Base-by-base conservation (phyloP, 2,329 filamentous ascomycete species). In the Ustilaginoidea virens region DNA sequence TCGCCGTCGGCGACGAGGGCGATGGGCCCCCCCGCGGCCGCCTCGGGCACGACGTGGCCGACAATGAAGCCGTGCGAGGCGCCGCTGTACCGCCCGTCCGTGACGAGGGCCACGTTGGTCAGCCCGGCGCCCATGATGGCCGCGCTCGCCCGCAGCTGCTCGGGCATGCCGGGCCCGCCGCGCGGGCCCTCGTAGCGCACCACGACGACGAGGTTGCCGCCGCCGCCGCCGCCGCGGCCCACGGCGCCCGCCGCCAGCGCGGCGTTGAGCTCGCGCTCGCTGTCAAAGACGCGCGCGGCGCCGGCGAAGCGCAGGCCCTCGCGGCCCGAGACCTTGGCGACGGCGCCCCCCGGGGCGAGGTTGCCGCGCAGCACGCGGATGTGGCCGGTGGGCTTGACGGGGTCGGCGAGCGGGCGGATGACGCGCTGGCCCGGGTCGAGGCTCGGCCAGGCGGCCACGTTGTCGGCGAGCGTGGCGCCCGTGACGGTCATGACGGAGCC, bases 251-350 rank as follows among this genome's bases (percentile, higher is more conserved):
- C 69, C 26, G 83, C 79, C 28, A 96, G 63, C 0, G 86, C 85
- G 1, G 63, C 56, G 49, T 92, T 74, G 25, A 94, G 72, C 40
- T 76, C 66, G 40, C 74, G 64, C 53, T 94, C 87, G 46, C 90
- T 87, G 54, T 94, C 63, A 51, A 90, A 96, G 25, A 92, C 81
- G 13, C 74, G 67, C 1, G 83, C 87, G 38, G 72, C 73, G 27
- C 87, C 87, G 0, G 66, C 76, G 53, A 96, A 96, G 9, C 57
- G 61, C 5, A 85, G 66, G 3, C 87, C 87, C 52, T 96, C 87
- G 51, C 94, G 94, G 20, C 87, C 87, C 0, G 87, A 94, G 52
- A 96, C 94, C 55, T 96, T 96, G 35, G 85, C 86, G 2, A 96
- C 86, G 1, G 86, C 80, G 19, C 87, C 87, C 8, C 74, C 79